Evolutionary conservation across 1,284 basidiomycete genomes (phyloP), one percentile per base, ranked within the genome.

Genomic region (Mycosarcoma mackinlayi): DNA sequence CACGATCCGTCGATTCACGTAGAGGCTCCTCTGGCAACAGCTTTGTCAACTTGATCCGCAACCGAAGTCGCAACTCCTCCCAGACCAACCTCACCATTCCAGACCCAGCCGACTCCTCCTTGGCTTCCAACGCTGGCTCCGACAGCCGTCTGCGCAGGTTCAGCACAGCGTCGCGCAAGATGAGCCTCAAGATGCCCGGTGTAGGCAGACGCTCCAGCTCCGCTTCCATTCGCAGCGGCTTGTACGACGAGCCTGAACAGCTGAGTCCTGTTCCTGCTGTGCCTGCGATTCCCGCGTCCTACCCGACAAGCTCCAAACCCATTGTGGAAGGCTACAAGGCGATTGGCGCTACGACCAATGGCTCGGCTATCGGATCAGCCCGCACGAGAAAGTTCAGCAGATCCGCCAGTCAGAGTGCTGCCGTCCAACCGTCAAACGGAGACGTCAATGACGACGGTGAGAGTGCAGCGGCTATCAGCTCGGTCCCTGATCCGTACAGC

Each of bases 1-100:
- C 55, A 13, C 56, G 58, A n/a, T 73, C 71, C 37, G 63, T 73
- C 57, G 48, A 54, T 27, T 74, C 72, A 4, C 67, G 67, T 33
- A 38, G 44, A n/a, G 55, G 54, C 23, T 67, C 62, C 7, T 64
- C 61, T 0, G 49, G 42, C 35, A 60, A 56, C 34, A 62, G 62
- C 55, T 64, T 73, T 37, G 30, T 56, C 28, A 68, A 61, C 30
- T 50, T 73, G 24, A 34, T 70, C n/a, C 59, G 63, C 25, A 62
- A 57, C 34, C 63, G 67, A 13, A 60, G 62, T 46, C 58, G 63
- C 35, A 67, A 52, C 50, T 61, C 57, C 3, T 71, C 67, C 14
- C 57, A 65, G 28, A 65, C 57, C 49, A 64, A 71, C 37, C 51
- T 73, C 49, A 53, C 61, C 41, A 44, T 44, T 7, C 66, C 60